Base-by-base conservation (phyloP, 1,284 basidiomycete genomes). In the Leccinum pallidistipes region DNA sequence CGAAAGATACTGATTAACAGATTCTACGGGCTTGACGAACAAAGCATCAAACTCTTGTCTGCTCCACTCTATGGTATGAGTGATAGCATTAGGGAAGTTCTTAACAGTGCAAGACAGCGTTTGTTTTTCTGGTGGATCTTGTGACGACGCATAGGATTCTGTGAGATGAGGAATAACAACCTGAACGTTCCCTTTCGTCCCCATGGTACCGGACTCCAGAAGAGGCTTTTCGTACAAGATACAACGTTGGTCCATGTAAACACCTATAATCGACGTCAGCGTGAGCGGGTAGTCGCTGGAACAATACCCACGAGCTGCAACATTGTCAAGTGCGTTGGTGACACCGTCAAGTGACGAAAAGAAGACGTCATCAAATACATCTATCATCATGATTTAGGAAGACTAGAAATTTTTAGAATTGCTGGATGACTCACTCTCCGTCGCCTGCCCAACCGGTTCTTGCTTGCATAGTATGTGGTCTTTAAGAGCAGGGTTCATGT, bases 41-140 rank as follows among this genome's bases (percentile, higher is more conserved):
- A 94, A 81, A 62, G 88, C 89, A 72, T 98, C 94, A 75, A 99
- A 98, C 66, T 94, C 91, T 72, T 91, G 89, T 66, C 95, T 90
- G 66, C 94, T 90, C 97, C 97, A 99, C 91, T 97, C 93, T 66
- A 99, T 99, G n/a, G 97, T 98, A 79, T 99, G 97, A 69, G 95
- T 91, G 69, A 99, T 99, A 38, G 92, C 90, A 75, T 99, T 98
- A 32, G 97, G 97, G 86, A 99, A 99, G 79, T 95, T 98, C 81
- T 98, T 99, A 73, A 99, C 92, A 9, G 97, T 99, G 79, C 98
- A 99, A 47, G 94, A 94, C 10, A 98, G 94, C 14, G 96, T 91
- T 73, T 97, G 93, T 80, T 98, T 99, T 80, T 99, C 98, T 18
- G 97, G 97, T 51, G 97, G 97, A 76, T 99, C 97, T 79, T 99